Percentiles rank a stretch among this genome's conserved stretches.
Evolutionary conservation across 108 stramenopile genomes (phyloP).

Genomic region (Fragilaria radians): DNA sequence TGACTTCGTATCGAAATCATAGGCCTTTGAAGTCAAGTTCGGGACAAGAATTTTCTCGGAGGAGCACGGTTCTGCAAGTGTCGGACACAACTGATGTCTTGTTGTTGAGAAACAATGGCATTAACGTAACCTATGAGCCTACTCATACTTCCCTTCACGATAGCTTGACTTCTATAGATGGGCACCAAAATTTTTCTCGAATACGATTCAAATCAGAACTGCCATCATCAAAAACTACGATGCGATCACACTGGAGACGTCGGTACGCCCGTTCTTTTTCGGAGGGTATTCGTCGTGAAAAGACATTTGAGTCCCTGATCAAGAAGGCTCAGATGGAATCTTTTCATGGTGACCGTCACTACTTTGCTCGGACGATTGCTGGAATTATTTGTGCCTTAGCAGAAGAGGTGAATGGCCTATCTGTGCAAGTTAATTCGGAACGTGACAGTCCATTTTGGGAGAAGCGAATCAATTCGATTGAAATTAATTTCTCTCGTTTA

Average conservation of each 20-base stretch:
- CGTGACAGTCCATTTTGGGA: constrained; percentile 54
- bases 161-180: no score
- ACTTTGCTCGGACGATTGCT: constrained; percentile 61
- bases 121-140: no score
- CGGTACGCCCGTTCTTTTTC: constrained; percentile 53
- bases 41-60: no score
- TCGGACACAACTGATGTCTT: no score
- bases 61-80: no score
- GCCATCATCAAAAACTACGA: constrained; percentile 2
- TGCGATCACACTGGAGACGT: constrained; percentile 38
- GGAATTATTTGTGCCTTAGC: constrained; percentile 75
- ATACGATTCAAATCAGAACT: no score
- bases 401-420: constrained; percentile 61
- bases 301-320: constrained; percentile 4
- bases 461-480: constrained; percentile 68
- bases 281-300: constrained; percentile 57
- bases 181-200: no score
- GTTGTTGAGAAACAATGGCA: no score
- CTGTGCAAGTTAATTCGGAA: constrained; percentile 45
- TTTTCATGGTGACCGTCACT: constrained; percentile 3
- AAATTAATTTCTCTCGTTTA: constrained; percentile 68
- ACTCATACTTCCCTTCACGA: no score
- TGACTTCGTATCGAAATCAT: no score
- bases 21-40: no score
- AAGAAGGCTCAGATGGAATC: neutral